phyloP scores from a whole-genome alignment of 2,329 filamentous ascomycete species.

The Aspergillus sp. region DNA sequence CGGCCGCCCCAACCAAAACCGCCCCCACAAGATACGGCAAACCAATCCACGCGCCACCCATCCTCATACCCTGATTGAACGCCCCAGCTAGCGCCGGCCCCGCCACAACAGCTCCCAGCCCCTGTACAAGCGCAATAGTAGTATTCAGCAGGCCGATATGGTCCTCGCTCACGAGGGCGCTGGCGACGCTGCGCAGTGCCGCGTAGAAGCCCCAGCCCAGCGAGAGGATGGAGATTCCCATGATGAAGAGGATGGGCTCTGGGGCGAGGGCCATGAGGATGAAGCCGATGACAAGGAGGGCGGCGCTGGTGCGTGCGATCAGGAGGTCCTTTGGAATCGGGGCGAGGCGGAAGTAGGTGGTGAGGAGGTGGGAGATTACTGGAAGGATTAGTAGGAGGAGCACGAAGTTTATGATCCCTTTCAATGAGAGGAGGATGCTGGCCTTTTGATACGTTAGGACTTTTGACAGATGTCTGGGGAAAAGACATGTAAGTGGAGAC shows the following conservation, averaged over 20 bases:
- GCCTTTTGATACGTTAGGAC: background rate
- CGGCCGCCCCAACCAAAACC: slow-evolving; percentile 5
- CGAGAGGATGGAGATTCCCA: slow-evolving; percentile 13
- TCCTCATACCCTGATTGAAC: slow-evolving; percentile 13
- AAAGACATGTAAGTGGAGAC: background rate
- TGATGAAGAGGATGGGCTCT: slow-evolving; percentile 11
- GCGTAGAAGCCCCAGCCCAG: slow-evolving; percentile 20
- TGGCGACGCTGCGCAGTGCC: slow-evolving; percentile 22
- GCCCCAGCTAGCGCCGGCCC: slow-evolving; percentile 16
- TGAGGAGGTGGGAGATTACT: background rate
- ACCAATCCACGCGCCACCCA: slow-evolving; percentile 16
- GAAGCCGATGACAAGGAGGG: slow-evolving; percentile 6
- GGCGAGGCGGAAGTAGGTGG: slow-evolving; percentile 11
- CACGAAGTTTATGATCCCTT: background rate
- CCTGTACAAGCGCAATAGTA: slow-evolving; percentile 20
- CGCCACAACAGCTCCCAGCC: slow-evolving; percentile 12
- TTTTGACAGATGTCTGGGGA: background rate
- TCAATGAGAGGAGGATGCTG: background rate
- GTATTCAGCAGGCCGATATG: slow-evolving; percentile 20
- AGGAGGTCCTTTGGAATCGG: slow-evolving; percentile 13
- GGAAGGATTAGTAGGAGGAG: background rate
- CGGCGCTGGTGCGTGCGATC: slow-evolving; percentile 11
- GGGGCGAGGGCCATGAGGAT: slow-evolving; percentile 17
- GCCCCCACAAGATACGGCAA: slow-evolving; percentile 19
- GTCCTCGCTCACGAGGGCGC: slow-evolving; percentile 14